A percentile compares a stretch with the other conserved stretches of the same genome.
Evolutionary conservation across 306 rosid genomes (phyloP).

Genomic region (Cucumis melo): DNA sequence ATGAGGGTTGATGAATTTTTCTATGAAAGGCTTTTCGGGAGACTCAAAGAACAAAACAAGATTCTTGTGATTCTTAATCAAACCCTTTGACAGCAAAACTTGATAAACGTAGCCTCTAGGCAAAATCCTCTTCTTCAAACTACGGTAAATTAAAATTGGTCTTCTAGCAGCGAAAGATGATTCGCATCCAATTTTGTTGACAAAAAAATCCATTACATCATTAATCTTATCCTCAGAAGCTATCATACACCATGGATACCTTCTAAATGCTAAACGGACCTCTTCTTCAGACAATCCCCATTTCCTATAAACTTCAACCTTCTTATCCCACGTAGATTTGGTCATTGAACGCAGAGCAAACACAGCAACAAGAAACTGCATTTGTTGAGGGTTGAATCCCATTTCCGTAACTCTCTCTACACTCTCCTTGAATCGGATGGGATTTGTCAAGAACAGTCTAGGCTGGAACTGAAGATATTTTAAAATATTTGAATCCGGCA

Average conservation of each 20-base stretch:
- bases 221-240: conserved; percentile 20
- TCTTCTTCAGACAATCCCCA: conserved; percentile 54
- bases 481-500: conserved; percentile 9
- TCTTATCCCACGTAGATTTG: conserved; percentile 24
- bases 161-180: conserved; percentile 6
- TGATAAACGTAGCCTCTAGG: conserved; percentile 27
- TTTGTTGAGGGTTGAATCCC: conserved; percentile 21
- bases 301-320: conserved; percentile 18
- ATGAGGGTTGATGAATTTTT: conserved; percentile 9
- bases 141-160: neutral
- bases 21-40: conserved; percentile 4
- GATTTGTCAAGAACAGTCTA: neutral
- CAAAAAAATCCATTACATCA: conserved; percentile 24
- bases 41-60: neutral
- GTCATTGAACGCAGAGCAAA: conserved; percentile 6
- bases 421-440: neutral
- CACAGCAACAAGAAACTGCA: conserved; percentile 16
- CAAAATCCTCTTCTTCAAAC: conserved; percentile 29
- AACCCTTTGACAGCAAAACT: conserved; percentile 18
- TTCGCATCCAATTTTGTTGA: conserved; percentile 18
- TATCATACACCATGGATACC: conserved; percentile 23
- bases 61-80: neutral
- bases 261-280: conserved; percentile 17
- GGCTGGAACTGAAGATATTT: conserved; percentile 6
- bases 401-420: conserved; percentile 20